A percentile compares a stretch with the other conserved stretches of the same genome.
phyloP scores from a whole-genome alignment of 2,329 filamentous ascomycete genomes.

The Pyrenochaeta sp. region DNA sequence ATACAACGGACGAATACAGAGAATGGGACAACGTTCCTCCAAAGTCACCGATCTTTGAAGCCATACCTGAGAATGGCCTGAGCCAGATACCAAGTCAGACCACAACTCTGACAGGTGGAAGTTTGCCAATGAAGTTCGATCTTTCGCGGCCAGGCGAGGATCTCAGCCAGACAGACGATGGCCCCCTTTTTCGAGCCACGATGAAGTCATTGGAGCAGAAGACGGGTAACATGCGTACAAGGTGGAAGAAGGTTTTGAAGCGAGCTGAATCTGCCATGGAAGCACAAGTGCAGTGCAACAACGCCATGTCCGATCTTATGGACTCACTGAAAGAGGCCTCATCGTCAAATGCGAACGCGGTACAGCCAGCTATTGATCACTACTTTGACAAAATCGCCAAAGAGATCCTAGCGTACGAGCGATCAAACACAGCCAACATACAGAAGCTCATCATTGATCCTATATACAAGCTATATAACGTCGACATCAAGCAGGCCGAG shows the following conservation, averaged over 20 bases:
- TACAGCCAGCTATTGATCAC: conserved; percentile 96
- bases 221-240: conserved; percentile 89
- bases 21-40: conserved; percentile 54
- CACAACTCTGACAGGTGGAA: conserved; percentile 47
- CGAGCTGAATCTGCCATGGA: conserved; percentile 88
- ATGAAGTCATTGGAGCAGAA: conserved; percentile 97
- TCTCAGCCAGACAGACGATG: conserved; percentile 85
- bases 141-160: conserved; percentile 86
- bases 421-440: conserved; percentile 81
- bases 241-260: conserved; percentile 96
- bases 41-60: conserved; percentile 57
- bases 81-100: conserved; percentile 53
- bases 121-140: conserved; percentile 75
- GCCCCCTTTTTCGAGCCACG: conserved; percentile 92
- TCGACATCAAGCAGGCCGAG: conserved; percentile 98
- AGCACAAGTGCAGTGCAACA: conserved; percentile 84
- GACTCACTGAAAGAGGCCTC: conserved; percentile 88
- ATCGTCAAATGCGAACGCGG: conserved; percentile 89
- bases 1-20: conserved; percentile 65
- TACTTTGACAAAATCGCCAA: conserved; percentile 97
- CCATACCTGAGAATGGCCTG: conserved; percentile 58
- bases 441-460: conserved; percentile 96
- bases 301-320: conserved; percentile 82
- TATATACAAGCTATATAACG: conserved; percentile 86
- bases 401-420: conserved; percentile 88